Evolutionary conservation across 495 filamentous ascomycete genomes (phyloP).

Genomic region (Parathielavia appendiculata): DNA sequence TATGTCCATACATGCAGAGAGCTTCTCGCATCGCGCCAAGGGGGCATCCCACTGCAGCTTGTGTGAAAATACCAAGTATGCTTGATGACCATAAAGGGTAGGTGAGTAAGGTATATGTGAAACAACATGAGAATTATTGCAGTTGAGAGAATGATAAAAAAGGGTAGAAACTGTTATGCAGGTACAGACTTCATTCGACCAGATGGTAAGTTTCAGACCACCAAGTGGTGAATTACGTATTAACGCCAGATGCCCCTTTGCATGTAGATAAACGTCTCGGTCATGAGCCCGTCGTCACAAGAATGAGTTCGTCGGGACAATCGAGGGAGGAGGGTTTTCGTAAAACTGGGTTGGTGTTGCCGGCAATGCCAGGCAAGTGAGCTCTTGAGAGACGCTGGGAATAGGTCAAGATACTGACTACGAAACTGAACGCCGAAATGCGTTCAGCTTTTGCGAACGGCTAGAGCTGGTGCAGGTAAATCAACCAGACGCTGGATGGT

Average conservation of each 20-base stretch:
- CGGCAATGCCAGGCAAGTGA: background rate
- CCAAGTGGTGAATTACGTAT: conserved; percentile 4
- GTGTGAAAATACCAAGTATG: no score
- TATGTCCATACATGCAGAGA: no score
- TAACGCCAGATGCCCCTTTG: conserved; percentile 12
- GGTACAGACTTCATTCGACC: background rate
- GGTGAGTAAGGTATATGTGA: no score
- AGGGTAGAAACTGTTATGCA: no score
- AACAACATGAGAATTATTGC: background rate
- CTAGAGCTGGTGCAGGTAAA: background rate
- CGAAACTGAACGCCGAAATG: background rate
- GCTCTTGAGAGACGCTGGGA: background rate
- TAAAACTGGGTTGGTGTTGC: background rate
- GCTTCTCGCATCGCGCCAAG: no score
- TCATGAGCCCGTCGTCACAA: conserved; percentile 9
- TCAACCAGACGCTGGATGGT: background rate
- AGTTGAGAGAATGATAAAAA: no score
- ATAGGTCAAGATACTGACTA: background rate
- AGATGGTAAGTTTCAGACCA: background rate
- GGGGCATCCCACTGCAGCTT: no score
- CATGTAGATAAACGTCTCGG: background rate
- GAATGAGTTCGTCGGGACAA: background rate
- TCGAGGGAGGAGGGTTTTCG: background rate
- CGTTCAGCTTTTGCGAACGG: background rate
- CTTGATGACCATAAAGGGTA: no score